Base-by-base conservation (phyloP, 805 yeast genomes). In the Candida ortonii region DNA sequence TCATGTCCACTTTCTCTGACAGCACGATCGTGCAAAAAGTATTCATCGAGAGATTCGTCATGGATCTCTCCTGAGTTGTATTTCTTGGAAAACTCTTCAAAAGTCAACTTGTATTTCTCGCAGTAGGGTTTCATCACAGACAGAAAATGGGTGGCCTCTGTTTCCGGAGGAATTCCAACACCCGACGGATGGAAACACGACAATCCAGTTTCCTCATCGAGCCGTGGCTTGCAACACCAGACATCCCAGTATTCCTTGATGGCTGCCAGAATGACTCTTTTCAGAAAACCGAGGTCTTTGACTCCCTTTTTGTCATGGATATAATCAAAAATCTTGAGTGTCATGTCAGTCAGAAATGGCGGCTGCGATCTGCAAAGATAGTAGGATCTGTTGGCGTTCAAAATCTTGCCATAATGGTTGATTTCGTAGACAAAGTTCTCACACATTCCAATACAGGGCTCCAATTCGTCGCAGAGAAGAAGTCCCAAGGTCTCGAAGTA, bases 1-100 rank as follows among this genome's bases (percentile, higher is more conserved):
- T 90, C 98, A 57, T 93, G 97, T 1, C 98, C 98, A 20, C 93
- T 80, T 61, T 90, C 98, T 55, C 98, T 75, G 8, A 90, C 95
- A 1, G 95, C 97, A 39, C 97, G 70, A 58, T 90, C 98, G 54
- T 90, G 96, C 31, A 84, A 59, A 56, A 90, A 85, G 56, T 85
- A 90, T 43, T 78, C 88, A 52, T 93, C 97, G 40, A 90, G 67
- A n/a, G 68, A 77, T 1, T 95, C 94, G 52, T 86, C 96, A 3
- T 62, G 40, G 13, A 90, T 68, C 32, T 65, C 59, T 4, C 82
- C 80, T 25, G 65, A 58, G 51, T 89, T 87, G 64, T 90, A 93
- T 51, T 70, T 67, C 28, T 70, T 61, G 43, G 81, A 76, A 55
- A 87, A 86, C 29, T 79, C 81, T 27, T 76, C 80, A 31, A 80